Evolutionary conservation across 2,329 filamentous ascomycete species (phyloP), one percentile per base, ranked within the genome.

Genomic region (Aspergillus cejpii): DNA sequence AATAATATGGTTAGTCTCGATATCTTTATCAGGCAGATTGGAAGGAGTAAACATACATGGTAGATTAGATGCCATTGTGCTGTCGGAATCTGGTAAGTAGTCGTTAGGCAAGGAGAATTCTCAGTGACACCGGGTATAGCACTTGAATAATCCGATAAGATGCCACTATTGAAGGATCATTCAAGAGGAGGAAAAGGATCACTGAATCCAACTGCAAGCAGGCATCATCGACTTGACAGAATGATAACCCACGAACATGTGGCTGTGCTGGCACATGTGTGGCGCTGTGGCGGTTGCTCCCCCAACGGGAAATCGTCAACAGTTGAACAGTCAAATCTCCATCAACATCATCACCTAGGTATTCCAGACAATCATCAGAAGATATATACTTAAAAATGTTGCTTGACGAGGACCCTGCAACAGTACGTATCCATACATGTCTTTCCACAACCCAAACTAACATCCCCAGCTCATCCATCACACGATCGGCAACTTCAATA

Each of bases 401-500:
- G 65, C 87, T 97, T 71, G 87, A 94, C 70, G 90, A 96, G 73
- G 87, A 92, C 66, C 91, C 90, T 54, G 86, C 86, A 36, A 84
- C 83, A 36, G 88, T 94, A 80, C 49, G 79, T 63, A 3, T 24
- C 26, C 6, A 4, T 6, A 2, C 15, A 12, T 5, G 1, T 3
- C 8, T 3, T 1, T 6, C 3, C 6, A 23, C 6, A 33, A 17
- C 17, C 2, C 14, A 42, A 40, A 36, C 46, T 53, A 37, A 50
- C 45, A 29, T 34, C 31, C 5, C 8, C 67, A 92, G 86, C 84
- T 96, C 62, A 94, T 98, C 71, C 79, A 84, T 63, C 85, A 94
- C 72, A 95, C 90, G 33, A 85, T 94, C 60, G 78, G 83, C 59
- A 95, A 96, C 76, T 98, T 98, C 81, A 92, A 94, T 73, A 94